These are phyloP conservation scores for Babesia ovis DNA, from an alignment of 169 alveolate genomes.

Conservation along the genomic window DNA sequence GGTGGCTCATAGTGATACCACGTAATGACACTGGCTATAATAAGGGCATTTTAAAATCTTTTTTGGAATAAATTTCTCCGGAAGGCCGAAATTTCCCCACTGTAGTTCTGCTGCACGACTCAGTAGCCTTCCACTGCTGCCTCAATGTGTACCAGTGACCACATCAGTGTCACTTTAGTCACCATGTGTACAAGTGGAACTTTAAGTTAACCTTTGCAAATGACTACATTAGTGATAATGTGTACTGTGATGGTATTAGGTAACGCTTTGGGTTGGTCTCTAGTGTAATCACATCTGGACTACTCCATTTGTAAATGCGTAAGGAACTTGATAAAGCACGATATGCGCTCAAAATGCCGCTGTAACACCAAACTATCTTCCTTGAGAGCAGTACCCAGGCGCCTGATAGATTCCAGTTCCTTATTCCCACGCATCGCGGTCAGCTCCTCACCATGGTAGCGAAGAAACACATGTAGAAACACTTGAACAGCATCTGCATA, in stretches of 20 bases:
- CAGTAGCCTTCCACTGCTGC: slow-evolving; percentile 1
- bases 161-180: neutral
- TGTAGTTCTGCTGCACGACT: neutral
- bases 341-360: slow-evolving; percentile 54
- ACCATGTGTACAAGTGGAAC: no score
- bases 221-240: no score
- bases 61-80: neutral
- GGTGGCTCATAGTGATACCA: slow-evolving; percentile 5
- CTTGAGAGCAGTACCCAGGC: slow-evolving; percentile 18
- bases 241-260: no score
- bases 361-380: slow-evolving; percentile 31
- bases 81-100: slow-evolving; percentile 2
- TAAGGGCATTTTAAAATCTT: neutral
- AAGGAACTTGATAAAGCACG: slow-evolving; percentile 67
- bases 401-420: neutral
- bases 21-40: neutral
- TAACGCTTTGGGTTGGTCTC: no score
- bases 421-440: neutral
- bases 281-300: no score
- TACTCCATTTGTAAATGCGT: slow-evolving; percentile 67
- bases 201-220: no score
- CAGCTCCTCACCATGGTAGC: slow-evolving; percentile 52
- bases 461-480: slow-evolving; percentile 55
- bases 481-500: slow-evolving; percentile 63
- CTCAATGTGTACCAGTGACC: no score